Evolutionary conservation across 441 rosid species (phyloP).

Genomic region (Hypseocharis bilobata): DNA sequence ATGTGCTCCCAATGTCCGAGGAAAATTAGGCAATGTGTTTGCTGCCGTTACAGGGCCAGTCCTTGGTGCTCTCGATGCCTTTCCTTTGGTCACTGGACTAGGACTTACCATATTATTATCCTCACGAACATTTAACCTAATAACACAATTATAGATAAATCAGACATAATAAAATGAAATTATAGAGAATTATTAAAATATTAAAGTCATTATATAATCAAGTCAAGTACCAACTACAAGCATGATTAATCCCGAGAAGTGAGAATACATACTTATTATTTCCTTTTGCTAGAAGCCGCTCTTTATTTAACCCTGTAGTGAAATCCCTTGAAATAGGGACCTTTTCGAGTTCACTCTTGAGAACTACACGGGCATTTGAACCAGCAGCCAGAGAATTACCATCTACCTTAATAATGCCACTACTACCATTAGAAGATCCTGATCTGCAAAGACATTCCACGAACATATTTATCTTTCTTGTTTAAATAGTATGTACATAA

Average conservation of each 20-base stretch:
- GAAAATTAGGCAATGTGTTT: conserved; percentile 55
- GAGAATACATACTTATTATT: conserved; percentile 44
- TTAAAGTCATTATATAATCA: conserved; percentile 6
- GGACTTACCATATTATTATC: conserved; percentile 46
- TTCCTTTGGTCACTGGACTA: conserved; percentile 49
- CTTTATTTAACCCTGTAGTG: conserved; percentile 38
- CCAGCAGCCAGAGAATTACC: conserved; percentile 43
- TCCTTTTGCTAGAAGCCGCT: conserved; percentile 48
- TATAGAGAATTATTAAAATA: not conserved
- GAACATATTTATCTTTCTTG: not conserved
- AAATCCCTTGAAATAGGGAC: conserved; percentile 48
- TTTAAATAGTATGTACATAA: not conserved
- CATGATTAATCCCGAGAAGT: not conserved
- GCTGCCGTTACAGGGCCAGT: conserved; percentile 54
- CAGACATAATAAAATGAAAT: conserved; percentile 10
- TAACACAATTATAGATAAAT: conserved; percentile 8
- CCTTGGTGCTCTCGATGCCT: conserved; percentile 60
- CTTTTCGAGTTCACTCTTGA: conserved; percentile 55
- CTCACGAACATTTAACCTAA: conserved; percentile 51
- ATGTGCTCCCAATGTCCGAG: conserved; percentile 43
- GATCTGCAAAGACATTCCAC: conserved; percentile 39
- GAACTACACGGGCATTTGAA: conserved; percentile 39
- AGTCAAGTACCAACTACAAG: conserved; percentile 1
- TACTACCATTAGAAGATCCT: conserved; percentile 46
- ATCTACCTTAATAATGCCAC: conserved; percentile 53